A percentile compares a stretch with the other conserved stretches of the same genome.
phyloP scores from a whole-genome alignment of 352 stramenopile species.

The Aphanomyces stellatus region DNA sequence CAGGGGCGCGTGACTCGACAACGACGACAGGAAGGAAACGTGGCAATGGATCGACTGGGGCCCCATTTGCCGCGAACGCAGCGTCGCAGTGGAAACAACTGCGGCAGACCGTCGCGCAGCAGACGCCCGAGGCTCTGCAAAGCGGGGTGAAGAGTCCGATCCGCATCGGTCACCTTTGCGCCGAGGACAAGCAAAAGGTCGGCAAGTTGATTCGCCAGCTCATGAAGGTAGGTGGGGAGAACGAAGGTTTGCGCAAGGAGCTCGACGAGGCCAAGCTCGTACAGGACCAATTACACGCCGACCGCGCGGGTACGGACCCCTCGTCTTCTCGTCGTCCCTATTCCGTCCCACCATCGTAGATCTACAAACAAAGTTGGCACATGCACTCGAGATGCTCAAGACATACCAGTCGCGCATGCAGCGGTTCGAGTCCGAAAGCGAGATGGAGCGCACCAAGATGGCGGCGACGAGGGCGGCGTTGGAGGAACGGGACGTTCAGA shows the following conservation, averaged over 20 bases:
- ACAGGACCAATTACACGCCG: constrained; percentile 44
- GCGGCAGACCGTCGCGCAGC: constrained; percentile 52
- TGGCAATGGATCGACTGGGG: background rate
- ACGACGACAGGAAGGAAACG: background rate
- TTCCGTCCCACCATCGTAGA: constrained; percentile 19
- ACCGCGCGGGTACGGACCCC: constrained; percentile 41
- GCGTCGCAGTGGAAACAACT: constrained; percentile 59
- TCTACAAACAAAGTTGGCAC: constrained; percentile 39
- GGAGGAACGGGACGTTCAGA: background rate
- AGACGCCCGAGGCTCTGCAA: no score
- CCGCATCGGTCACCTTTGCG: constrained; percentile 59
- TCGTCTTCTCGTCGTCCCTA: background rate
- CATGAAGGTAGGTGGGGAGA: constrained; percentile 38
- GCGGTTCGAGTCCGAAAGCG: constrained; percentile 48
- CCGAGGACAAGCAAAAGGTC: constrained; percentile 71
- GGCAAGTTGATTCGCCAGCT: constrained; percentile 64
- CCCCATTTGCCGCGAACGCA: background rate
- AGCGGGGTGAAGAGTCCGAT: constrained; percentile 21
- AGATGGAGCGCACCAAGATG: constrained; percentile 28
- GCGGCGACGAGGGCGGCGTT: background rate
- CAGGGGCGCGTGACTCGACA: background rate
- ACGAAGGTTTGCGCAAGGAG: constrained; percentile 1
- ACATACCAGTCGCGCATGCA: constrained; percentile 49
- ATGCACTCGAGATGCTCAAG: constrained; percentile 32
- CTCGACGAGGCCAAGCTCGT: constrained; percentile 16